These are phyloP conservation scores for Meredithiella fracta DNA, from an alignment of 2,329 filamentous ascomycete genomes.

Conservation along the genomic window DNA sequence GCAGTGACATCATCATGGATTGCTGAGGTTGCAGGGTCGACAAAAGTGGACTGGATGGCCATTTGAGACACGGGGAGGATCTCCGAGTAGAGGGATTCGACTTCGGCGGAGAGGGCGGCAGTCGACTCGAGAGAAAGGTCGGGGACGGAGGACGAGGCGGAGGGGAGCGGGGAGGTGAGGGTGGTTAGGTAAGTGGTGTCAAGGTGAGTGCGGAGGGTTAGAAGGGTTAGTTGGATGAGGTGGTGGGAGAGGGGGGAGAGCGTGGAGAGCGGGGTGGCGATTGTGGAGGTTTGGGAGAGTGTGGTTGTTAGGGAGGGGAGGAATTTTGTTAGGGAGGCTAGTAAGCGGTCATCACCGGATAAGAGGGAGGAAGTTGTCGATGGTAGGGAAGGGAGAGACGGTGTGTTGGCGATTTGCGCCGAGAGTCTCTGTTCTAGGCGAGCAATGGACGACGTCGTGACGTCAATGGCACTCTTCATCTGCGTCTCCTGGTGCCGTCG, in stretches of 20 bases:
- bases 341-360: not conserved
- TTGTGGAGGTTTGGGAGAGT: not conserved
- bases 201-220: conserved; percentile 35
- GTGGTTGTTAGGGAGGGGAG: not conserved
- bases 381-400: not conserved
- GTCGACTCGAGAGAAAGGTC: conserved; percentile 18
- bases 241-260: conserved; percentile 19
- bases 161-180: conserved; percentile 20
- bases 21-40: conserved; percentile 18
- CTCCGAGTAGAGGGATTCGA: conserved; percentile 54
- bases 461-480: no score
- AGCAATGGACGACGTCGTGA: not conserved
- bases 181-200: conserved; percentile 39
- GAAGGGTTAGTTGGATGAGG: conserved; percentile 40
- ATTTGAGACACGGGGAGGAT: conserved; percentile 55
- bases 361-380: not conserved
- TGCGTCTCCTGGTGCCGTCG: no score
- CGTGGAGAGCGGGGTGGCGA: not conserved
- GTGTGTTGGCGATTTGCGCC: not conserved
- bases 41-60: conserved; percentile 50
- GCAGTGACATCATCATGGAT: not conserved
- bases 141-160: conserved; percentile 23
- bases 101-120: conserved; percentile 40
- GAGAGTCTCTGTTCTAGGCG: not conserved
- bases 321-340: not conserved